Evolutionary conservation across 2,329 filamentous ascomycete species (phyloP).

Genomic region (Ophiobolus disseminans): DNA sequence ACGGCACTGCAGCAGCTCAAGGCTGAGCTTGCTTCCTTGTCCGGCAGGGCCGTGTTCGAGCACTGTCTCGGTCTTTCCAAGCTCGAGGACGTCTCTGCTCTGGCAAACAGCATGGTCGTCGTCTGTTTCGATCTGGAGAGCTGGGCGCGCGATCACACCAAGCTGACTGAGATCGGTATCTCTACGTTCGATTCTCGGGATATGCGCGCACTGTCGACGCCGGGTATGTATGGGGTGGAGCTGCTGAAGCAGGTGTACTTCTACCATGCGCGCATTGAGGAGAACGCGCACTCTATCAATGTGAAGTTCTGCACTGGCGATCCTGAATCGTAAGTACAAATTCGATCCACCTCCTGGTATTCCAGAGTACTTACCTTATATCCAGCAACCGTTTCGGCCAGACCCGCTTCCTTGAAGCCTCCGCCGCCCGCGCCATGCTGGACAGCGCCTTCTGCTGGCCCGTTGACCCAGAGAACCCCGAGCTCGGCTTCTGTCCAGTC

Average conservation of each 20-base stretch:
- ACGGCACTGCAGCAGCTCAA: background rate
- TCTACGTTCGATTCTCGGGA: constrained; percentile 17
- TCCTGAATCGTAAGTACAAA: background rate
- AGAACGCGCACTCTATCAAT: constrained; percentile 18
- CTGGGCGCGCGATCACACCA: constrained; percentile 11
- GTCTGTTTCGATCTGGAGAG: constrained; percentile 19
- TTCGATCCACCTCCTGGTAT: background rate
- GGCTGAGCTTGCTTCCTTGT: background rate
- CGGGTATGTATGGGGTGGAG: constrained; percentile 15
- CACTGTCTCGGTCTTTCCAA: constrained; percentile 7
- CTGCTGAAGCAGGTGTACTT: constrained; percentile 20
- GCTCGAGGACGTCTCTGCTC: constrained; percentile 1
- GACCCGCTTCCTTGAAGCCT: constrained; percentile 13
- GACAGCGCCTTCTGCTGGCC: constrained; percentile 9
- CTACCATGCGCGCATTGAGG: constrained; percentile 21
- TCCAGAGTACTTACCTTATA: background rate
- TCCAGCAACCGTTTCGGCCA: constrained; percentile 19
- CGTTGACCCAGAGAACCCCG: constrained; percentile 1
- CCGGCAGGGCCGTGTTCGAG: background rate
- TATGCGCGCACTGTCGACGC: constrained; percentile 1
- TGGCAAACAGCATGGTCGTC: constrained; percentile 10
- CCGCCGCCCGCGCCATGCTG: constrained; percentile 7
- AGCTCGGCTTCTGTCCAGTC: constrained; percentile 11
- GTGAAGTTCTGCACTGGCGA: constrained; percentile 14
- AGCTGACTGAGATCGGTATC: constrained; percentile 20